Conservation (phyloP, 2,329 filamentous ascomycete species). For the Cladophialophora carrionii region DNA sequence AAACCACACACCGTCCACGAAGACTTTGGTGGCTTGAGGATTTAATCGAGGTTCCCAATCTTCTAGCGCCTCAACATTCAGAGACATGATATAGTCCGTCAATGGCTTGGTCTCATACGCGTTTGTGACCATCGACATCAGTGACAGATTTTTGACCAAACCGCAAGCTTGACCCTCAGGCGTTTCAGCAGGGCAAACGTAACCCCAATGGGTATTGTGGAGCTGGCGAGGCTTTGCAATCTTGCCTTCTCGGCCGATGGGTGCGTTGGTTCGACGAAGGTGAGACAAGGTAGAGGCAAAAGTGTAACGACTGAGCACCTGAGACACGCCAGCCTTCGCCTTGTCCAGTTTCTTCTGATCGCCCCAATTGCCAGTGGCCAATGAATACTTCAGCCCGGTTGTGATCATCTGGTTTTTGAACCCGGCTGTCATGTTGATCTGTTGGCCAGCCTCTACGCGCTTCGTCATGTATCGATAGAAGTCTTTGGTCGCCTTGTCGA, state of each 20-base stretch:
- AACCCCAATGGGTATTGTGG: constrained; percentile 97
- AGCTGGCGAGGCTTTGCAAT: constrained; percentile 96
- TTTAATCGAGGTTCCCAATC: constrained; percentile 87
- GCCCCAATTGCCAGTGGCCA: constrained; percentile 98
- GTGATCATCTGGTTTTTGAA: constrained; percentile 90
- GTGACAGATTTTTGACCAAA: constrained; percentile 92
- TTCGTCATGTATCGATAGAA: constrained; percentile 88
- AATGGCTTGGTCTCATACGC: constrained; percentile 89
- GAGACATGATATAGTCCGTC: constrained; percentile 91
- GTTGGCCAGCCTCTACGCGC: constrained; percentile 83
- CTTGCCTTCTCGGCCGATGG: constrained; percentile 96
- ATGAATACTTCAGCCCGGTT: constrained; percentile 92
- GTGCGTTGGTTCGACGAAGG: constrained; percentile 95
- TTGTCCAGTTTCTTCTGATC: constrained; percentile 98
- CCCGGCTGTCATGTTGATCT: constrained; percentile 88
- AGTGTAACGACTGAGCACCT: constrained; percentile 96
- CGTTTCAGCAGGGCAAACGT: constrained; percentile 96
- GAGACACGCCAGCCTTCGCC: constrained; percentile 94
- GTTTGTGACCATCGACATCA: constrained; percentile 98
- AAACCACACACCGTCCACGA: constrained; percentile 98
- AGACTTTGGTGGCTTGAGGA: constrained; percentile 94
- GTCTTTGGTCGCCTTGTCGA: constrained; percentile 87
- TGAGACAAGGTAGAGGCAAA: constrained; percentile 96
- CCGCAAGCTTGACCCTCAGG: constrained; percentile 98
- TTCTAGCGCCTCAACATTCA: constrained; percentile 94